Base-by-base conservation (phyloP, 805 yeast genomes). In the Wickerhamomyces strasburgensis region DNA sequence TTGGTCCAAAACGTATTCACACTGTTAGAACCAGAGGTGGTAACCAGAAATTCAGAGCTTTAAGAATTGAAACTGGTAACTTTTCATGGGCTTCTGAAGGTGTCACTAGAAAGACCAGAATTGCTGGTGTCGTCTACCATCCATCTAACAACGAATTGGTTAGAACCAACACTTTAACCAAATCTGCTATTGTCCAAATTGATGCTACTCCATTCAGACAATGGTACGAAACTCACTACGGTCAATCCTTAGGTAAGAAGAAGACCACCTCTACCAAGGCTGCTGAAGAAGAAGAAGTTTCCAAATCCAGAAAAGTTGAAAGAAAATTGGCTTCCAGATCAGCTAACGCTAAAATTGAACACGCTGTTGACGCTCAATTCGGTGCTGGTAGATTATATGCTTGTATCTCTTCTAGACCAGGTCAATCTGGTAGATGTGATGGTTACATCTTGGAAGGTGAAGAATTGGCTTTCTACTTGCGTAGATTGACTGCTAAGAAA, bases 381-480 rank as follows among this genome's bases (percentile, higher is more conserved):
- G 82, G 83, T 72, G 88, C 98, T 61, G 98, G 98, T 80, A 89
- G 90, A 77, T 84, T 93, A 65, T 93, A 93, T 80, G 98, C 98
- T 72, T 79, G 78, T 71, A 87, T 93, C 69, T 88, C 98, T 57
- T 93, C 98, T 44, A 88, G 98, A 82, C 98, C 98, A 72, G 98
- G 98, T 74, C 98, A 93, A 82, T 84, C 95, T 58, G 98, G 98
- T 75, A 94, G 98, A 80, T 83, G 88, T 77, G 98, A 93, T 72
- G 98, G 98, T 76, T 93, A 93, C 94, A 84, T 93, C 76, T 85
- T 93, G 72, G 98, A 93, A 81, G 98, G 98, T 77, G 98, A 93
- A 72, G 98, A 93, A 79, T 87, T 93, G 74, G 98, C 98, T 72
- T 93, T 93, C 95, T 93, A 93, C 96, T 83, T 93, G 73, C 88